phyloP scores from a whole-genome alignment of 164 flowering plant genomes.

The Sedum album region DNA sequence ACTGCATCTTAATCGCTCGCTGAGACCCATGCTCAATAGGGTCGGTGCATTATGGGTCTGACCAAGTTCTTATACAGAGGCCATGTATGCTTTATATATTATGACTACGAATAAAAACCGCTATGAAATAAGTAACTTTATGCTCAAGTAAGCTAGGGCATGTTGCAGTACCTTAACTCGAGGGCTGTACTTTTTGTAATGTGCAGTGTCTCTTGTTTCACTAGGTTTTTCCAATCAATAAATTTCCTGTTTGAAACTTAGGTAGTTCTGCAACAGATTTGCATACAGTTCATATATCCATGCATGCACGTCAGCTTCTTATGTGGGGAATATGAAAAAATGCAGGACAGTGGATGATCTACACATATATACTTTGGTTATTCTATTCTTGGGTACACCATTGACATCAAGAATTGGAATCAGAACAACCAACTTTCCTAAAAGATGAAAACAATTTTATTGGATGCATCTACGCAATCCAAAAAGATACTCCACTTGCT shows the following conservation, averaged over 20 bases:
- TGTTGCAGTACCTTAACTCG: not conserved
- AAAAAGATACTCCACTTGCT: no score
- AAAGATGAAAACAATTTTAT: not conserved
- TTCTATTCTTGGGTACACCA: slow-evolving; percentile 2
- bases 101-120: no score
- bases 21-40: slow-evolving; percentile 20
- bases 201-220: not conserved
- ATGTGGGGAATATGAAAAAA: not conserved
- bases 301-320: not conserved
- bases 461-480: no score
- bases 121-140: no score
- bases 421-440: not conserved
- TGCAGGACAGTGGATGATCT: not conserved
- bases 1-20: slow-evolving; percentile 21
- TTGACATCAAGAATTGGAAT: not conserved
- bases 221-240: not conserved
- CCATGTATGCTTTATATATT: not conserved
- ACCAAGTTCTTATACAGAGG: not conserved
- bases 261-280: not conserved
- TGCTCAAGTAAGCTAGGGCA: slow-evolving; percentile 10
- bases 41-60: slow-evolving; percentile 35
- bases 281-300: not conserved
- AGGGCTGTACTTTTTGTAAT: not conserved
- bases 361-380: not conserved
- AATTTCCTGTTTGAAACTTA: not conserved